Percentiles rank a stretch among this genome's conserved stretches.
These are phyloP conservation scores for Globisporangium camurandrum DNA, from an alignment of 352 stramenopile species.

Conservation along the genomic window DNA sequence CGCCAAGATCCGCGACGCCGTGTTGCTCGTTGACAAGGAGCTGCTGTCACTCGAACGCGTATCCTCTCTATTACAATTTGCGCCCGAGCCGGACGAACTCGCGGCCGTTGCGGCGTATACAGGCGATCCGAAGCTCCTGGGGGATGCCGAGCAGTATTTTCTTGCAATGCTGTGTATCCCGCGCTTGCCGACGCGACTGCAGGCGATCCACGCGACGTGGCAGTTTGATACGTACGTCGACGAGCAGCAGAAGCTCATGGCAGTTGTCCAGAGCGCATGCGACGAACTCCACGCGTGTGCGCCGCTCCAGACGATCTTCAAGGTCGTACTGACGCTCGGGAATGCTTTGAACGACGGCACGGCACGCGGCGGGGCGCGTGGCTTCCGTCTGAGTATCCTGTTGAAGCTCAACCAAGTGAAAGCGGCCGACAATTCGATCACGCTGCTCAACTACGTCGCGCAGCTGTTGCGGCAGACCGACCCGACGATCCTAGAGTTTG, in stretches of 20 bases:
- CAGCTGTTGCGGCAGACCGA: constrained; percentile 64
- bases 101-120: constrained; percentile 55
- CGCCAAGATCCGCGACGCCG: constrained; percentile 62
- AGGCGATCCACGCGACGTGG: constrained; percentile 77
- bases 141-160: constrained; percentile 80
- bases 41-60: constrained; percentile 65
- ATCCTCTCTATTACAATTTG: constrained; percentile 70
- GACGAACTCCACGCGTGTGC: constrained; percentile 82
- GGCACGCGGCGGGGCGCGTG: constrained; percentile 73
- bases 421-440: constrained; percentile 75
- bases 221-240: constrained; percentile 80
- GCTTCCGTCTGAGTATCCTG: constrained; percentile 84
- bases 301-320: constrained; percentile 84
- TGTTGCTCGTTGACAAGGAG: constrained; percentile 76
- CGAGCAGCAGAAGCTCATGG: constrained; percentile 66
- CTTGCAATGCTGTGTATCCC: constrained; percentile 56
- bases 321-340: constrained; percentile 76
- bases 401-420: constrained; percentile 87
- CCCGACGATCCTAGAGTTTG: constrained; percentile 59
- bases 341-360: constrained; percentile 90
- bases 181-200: constrained; percentile 51
- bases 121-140: constrained; percentile 62
- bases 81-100: constrained; percentile 61
- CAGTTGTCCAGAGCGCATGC: constrained; percentile 85
- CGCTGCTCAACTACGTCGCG: constrained; percentile 73